Evolutionary conservation across 306 rosid species (phyloP), one percentile per base, ranked within the genome.

Genomic region (Senna siamea): DNA sequence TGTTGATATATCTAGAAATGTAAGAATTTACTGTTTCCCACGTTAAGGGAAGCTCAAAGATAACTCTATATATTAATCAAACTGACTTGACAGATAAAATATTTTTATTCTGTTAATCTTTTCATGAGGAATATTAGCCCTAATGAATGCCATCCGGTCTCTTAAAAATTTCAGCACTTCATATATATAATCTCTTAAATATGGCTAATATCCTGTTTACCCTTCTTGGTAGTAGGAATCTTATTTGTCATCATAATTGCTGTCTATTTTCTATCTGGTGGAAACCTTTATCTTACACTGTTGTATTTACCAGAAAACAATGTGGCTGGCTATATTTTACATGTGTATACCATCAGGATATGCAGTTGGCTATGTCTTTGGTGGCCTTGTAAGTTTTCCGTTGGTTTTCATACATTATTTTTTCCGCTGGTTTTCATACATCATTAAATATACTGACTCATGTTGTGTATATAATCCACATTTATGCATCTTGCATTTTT

Each of bases 311-410:
- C 92, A 93, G 98, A 93, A 87, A 91, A 82, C 98, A 1, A 86
- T 18, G 0, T 93, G 98, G 98, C 94, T 93, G 72, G 74, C 83
- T 40, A 62, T 83, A 80, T 93, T 93, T 72, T 93, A 83, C 88
- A 93, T 93, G 98, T 93, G 94, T 66, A 91, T 93, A 79, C 94
- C 98, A 20, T 79, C 89, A 7, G 98, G 98, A 69, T 86, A 76
- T 81, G 98, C 98, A 30, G 18, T 89, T 71, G 98, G 98, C 80
- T 91, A 93, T 77, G 71, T 93, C 64, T 89, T 82, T 70, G 98
- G 97, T 72, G 97, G 98, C 69, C 19, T 89, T 82, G 97, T 93
- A 88, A 80, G 93, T 87, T 66, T 75, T 77, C 53, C 47, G 61
- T 41, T 73, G 71, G 53, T 80, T 76, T 70, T 80, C 55, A 48